phyloP scores from a whole-genome alignment of 768 basidiomycete species.

The Amanita molliuscula region DNA sequence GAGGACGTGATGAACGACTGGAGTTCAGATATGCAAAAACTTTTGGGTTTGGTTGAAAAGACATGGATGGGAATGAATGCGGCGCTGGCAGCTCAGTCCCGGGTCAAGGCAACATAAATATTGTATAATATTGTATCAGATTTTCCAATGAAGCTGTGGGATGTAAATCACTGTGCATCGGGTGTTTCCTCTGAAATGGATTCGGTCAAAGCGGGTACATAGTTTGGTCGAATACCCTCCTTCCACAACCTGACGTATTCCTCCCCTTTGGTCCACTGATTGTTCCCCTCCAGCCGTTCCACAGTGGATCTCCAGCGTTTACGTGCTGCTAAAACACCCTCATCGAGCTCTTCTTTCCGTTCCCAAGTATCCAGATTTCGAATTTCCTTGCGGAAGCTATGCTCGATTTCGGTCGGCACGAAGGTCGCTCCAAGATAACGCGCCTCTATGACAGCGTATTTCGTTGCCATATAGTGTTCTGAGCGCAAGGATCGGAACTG shows the following conservation, averaged over 20 bases:
- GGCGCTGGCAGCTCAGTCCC: conserved; percentile 74
- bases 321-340: conserved; percentile 50
- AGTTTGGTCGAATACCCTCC: conserved; percentile 56
- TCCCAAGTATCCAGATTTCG: conserved; percentile 50
- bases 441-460: conserved; percentile 75
- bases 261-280: conserved; percentile 62
- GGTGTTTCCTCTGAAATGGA: conserved; percentile 14
- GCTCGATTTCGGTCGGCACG: conserved; percentile 47
- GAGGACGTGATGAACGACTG: conserved; percentile 98
- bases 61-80: conserved; percentile 98
- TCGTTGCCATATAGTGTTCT: conserved; percentile 68
- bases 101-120: conserved; percentile 28
- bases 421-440: conserved; percentile 63
- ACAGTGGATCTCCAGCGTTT: conserved; percentile 74
- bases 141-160: neutral
- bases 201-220: conserved; percentile 45
- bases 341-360: conserved; percentile 42
- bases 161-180: neutral
- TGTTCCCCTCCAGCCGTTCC: conserved; percentile 28
- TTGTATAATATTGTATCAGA: conserved; percentile 7
- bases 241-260: conserved; percentile 68
- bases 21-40: conserved; percentile 92
- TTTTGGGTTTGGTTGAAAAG: conserved; percentile 90
- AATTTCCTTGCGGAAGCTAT: conserved; percentile 52
- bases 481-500: conserved; percentile 88